These are phyloP conservation scores for Coniferiporia weirii DNA, from an alignment of 1,284 basidiomycete genomes.

Conservation along the genomic window DNA sequence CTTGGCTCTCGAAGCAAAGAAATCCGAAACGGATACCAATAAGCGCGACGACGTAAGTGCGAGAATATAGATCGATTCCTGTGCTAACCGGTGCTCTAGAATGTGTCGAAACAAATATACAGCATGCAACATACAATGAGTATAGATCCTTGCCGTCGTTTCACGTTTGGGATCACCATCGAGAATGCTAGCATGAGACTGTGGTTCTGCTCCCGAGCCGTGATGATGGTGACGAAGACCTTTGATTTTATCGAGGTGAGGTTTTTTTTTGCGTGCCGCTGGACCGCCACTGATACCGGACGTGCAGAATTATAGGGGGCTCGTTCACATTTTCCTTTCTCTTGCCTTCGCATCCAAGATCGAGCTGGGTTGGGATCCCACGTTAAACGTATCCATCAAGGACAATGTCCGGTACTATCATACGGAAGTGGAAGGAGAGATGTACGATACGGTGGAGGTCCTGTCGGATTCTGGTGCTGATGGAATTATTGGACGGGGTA, in stretches of 20 bases:
- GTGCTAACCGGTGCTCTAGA: slow-evolving; percentile 15
- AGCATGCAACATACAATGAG: slow-evolving; percentile 18
- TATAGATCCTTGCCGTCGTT: slow-evolving; percentile 19
- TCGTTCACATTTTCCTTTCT: slow-evolving; percentile 3
- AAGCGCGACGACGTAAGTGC: neutral
- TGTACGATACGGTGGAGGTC: neutral
- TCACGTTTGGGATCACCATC: slow-evolving; percentile 17
- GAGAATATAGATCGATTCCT: neutral
- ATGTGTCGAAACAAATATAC: slow-evolving; percentile 12
- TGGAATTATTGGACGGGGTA: neutral
- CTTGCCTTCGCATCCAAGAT: neutral
- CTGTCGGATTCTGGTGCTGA: slow-evolving; percentile 2
- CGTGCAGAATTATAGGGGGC: neutral
- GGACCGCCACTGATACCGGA: neutral
- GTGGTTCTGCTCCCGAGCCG: slow-evolving; percentile 9
- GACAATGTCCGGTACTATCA: neutral
- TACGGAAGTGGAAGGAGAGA: neutral
- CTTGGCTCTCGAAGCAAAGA: slow-evolving; percentile 1
- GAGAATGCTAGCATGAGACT: slow-evolving; percentile 15
- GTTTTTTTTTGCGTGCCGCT: neutral
- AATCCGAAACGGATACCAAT: neutral
- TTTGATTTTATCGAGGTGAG: slow-evolving; percentile 7
- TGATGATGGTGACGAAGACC: neutral
- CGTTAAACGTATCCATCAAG: neutral
- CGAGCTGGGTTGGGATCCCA: slow-evolving; percentile 8